These are phyloP conservation scores for Eucalyptus brandiana DNA, from an alignment of 345 rosid species.

Conservation along the genomic window DNA sequence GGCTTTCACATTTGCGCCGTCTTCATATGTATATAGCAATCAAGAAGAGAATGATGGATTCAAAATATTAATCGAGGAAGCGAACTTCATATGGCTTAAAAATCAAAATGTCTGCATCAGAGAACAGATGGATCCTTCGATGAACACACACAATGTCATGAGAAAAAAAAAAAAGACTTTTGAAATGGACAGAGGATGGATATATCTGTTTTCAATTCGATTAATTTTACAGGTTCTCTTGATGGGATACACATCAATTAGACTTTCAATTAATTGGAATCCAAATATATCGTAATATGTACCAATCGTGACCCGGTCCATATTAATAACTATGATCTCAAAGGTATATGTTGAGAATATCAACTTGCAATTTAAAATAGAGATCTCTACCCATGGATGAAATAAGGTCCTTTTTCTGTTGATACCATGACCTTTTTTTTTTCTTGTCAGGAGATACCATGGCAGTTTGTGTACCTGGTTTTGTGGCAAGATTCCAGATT, in stretches of 20 bases:
- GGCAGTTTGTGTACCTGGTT: not conserved
- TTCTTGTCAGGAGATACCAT: not conserved
- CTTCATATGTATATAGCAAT: no score
- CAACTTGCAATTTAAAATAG: not conserved
- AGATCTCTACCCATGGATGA: not conserved
- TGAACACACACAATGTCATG: not conserved
- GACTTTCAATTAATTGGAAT: not conserved
- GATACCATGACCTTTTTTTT: no score
- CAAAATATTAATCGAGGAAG: not conserved
- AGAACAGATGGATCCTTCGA: not conserved
- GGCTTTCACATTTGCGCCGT: not conserved
- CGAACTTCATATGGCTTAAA: not conserved
- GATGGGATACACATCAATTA: not conserved
- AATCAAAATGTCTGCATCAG: not conserved
- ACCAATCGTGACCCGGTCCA: not conserved
- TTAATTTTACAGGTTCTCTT: not conserved
- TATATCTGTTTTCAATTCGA: not conserved
- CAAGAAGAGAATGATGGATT: not conserved
- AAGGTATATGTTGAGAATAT: not conserved
- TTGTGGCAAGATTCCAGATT: not conserved
- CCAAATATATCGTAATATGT: not conserved
- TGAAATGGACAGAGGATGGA: not conserved
- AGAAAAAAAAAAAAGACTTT: not conserved
- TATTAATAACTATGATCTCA: not conserved
- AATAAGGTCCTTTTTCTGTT: not conserved